Evolutionary conservation across 768 basidiomycete species (phyloP).

Genomic region (Termitomyces sp.): DNA sequence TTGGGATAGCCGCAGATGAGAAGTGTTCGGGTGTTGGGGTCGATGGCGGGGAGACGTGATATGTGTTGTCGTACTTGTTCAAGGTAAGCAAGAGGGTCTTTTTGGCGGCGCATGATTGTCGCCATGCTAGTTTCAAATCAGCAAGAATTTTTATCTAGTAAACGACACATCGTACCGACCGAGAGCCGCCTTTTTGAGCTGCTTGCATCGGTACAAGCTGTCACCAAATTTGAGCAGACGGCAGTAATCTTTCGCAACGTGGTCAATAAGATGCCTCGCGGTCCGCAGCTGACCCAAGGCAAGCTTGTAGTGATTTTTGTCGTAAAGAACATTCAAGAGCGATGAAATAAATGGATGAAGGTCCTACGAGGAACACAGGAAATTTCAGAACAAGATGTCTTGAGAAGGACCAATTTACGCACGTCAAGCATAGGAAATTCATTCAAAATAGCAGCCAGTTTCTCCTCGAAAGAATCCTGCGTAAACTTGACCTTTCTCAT

Average conservation of each 20-base stretch:
- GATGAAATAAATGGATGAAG: slow-evolving; percentile 96
- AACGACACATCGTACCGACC: slow-evolving; percentile 69
- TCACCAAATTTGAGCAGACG: slow-evolving; percentile 97
- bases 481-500: slow-evolving; percentile 99
- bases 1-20: slow-evolving; percentile 99
- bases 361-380: slow-evolving; percentile 41
- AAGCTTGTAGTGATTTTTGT: slow-evolving; percentile 99
- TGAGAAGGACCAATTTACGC: slow-evolving; percentile 26
- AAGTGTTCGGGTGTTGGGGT: slow-evolving; percentile 96
- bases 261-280: slow-evolving; percentile 92
- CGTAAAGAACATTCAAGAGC: slow-evolving; percentile 97
- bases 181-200: slow-evolving; percentile 94
- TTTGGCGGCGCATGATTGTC: slow-evolving; percentile 97
- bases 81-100: slow-evolving; percentile 96
- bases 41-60: slow-evolving; percentile 95
- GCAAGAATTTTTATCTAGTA: background rate
- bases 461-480: slow-evolving; percentile 95
- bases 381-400: background rate
- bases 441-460: slow-evolving; percentile 85
- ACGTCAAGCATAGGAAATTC: slow-evolving; percentile 99
- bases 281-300: slow-evolving; percentile 97
- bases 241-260: slow-evolving; percentile 95
- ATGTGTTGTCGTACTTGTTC: slow-evolving; percentile 99
- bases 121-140: slow-evolving; percentile 68
- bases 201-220: slow-evolving; percentile 96